Evolutionary conservation across 495 filamentous ascomycete species (phyloP), one percentile per base, ranked within the genome.

Genomic region (Neurospora sp.): DNA sequence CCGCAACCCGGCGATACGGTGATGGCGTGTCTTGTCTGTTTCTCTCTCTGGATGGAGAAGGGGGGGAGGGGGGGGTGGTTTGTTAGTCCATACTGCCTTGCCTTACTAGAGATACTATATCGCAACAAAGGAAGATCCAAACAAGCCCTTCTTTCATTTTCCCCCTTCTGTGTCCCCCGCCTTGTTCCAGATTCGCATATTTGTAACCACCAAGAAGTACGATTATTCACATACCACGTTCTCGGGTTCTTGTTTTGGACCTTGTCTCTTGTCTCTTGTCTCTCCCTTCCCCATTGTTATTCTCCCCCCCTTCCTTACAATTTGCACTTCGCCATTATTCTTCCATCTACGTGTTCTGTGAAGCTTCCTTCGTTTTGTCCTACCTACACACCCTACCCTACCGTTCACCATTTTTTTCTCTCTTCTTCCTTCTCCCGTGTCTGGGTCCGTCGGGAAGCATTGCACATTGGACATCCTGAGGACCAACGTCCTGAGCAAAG

Each of bases 281-380:
- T 40, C 43, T 74, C 24, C n/a, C 43, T 19, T 39, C n/a, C 43
- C 74, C 70, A 69, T 75, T 72, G 73, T 72, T 74, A 77, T 75
- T 70, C 15, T 28, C 36, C 15, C 38, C 28, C 19, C 19, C 62
- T 72, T 69, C 31, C 72, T 39, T 19, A 7, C 39, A 45, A 9
- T 31, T 70, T 37, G 4, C 34, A 74, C 45, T 69, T 40, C 42
- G 54, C 28, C 72, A 71, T 17, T 62, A 45, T 38, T 69, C 38
- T 69, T 43, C 40, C 70, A 28, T 62, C 43, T 28, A 21, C n/a
- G 39, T 71, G 59, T 70, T 43, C 74, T 37, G 31, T 69, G 7
- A 62, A 62, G 54, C 42, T 28, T 34, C 28, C 54, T 7, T 31
- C 15, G 5, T 45, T 10, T 28, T 66, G 28, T 66, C 54, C 24